Evolutionary conservation across 2,329 filamentous ascomycete genomes (phyloP).

Genomic region (Cytospora chrysosperma): DNA sequence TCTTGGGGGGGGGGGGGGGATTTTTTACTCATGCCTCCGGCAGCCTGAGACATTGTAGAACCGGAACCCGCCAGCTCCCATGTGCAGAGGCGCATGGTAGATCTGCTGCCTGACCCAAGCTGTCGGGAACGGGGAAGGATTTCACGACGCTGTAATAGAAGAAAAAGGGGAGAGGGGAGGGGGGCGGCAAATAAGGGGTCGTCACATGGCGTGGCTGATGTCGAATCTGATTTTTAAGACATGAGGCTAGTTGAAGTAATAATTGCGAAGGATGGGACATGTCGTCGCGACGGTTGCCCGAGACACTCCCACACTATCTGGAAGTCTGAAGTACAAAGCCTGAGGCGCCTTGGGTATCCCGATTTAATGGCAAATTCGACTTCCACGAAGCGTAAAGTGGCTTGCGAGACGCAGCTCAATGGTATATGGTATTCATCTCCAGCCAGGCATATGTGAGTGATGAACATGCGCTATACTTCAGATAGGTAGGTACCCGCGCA

Average conservation of each 20-base stretch:
- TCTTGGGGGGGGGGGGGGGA: no score
- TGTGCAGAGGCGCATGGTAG: neutral
- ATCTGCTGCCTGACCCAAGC: conserved; percentile 13
- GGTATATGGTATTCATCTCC: neutral
- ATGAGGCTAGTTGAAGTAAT: neutral
- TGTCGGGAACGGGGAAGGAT: conserved; percentile 17
- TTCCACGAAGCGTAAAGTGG: neutral
- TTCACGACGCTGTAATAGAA: neutral
- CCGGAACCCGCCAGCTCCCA: conserved; percentile 13
- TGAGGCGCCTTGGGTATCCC: neutral
- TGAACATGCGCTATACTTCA: neutral
- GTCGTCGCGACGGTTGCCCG: neutral
- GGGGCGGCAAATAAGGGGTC: neutral
- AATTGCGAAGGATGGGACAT: neutral
- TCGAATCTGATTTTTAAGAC: neutral
- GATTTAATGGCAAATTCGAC: neutral
- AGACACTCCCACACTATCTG: neutral
- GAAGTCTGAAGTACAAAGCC: neutral
- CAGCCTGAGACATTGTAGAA: conserved; percentile 21
- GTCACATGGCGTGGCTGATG: neutral
- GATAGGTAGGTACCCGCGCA: conserved; percentile 2
- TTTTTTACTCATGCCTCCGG: neutral
- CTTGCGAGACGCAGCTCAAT: conserved; percentile 11
- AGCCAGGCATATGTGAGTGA: neutral
- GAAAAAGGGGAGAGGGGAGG: neutral